Conservation (phyloP, 139 green algal species). For the Gonium pectorale region DNA sequence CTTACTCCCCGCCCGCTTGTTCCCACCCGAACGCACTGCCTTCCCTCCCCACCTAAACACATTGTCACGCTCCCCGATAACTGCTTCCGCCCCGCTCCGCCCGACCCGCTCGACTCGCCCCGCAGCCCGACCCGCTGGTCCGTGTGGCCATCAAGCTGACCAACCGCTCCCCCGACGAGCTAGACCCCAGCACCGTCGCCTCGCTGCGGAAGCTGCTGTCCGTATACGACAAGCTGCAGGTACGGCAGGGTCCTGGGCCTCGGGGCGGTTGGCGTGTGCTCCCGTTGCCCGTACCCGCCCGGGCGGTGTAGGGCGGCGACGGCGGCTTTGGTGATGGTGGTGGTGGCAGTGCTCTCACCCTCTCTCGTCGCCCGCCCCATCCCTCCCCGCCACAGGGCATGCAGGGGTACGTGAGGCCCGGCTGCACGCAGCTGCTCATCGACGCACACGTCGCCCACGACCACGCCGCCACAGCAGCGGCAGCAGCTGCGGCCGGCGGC, state of each 20-base stretch:
- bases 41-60: too few species aligned
- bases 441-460: neutral
- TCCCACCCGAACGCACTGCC: too few species aligned
- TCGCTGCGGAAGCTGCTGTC: constrained; percentile 36
- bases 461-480: neutral
- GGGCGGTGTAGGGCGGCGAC: too few species aligned
- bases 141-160: constrained; percentile 37
- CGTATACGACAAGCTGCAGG: constrained; percentile 42
- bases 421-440: constrained; percentile 26
- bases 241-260: neutral
- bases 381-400: neutral
- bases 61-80: too few species aligned
- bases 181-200: constrained; percentile 2
- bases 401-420: constrained; percentile 30
- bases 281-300: too few species aligned
- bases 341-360: too few species aligned
- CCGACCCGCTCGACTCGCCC: too few species aligned
- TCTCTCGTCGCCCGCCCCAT: too few species aligned
- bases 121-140: constrained; percentile 25
- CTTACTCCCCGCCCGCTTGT: too few species aligned
- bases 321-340: too few species aligned
- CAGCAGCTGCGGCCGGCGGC: neutral
- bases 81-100: too few species aligned
- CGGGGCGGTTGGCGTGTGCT: too few species aligned
- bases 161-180: constrained; percentile 1